Evolutionary conservation across 148 eudicot species (phyloP), one percentile per base, ranked within the genome.

Genomic region (Arctostaphylos glauca): DNA sequence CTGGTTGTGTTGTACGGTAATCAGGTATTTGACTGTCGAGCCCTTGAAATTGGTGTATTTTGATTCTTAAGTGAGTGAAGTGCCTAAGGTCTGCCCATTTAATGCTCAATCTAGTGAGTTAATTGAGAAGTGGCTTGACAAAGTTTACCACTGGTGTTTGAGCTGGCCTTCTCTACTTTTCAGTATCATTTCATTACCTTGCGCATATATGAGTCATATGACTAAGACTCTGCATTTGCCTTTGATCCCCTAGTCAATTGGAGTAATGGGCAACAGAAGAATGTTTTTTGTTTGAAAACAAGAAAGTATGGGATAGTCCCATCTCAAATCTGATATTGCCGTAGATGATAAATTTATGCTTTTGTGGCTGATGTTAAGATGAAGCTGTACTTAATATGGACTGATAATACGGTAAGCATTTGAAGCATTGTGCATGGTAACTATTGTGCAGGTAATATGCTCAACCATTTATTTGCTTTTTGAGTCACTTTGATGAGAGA

Each of bases 401-500:
- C 73, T 58, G 23, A 19, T 66, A 4, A 21, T 58, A 59, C 60
- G 66, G 44, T 67, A 13, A 55, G 41, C 25, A 6, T 78, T 81
- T 52, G 38, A 54, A 70, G 74, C 31, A 70, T 56, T 7, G 8
- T 82, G 74, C 50, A 58, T 31, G 21, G 18, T 60, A 46, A 74
- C 23, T 13, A 7, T 21, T 53, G 53, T 19, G 2, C 19, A 25
- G 25, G 50, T 46, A 53, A 38, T 23, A n/a, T 47, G 78, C 71
- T 31, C 54, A 56, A 58, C 48, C 25, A 21, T 52, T 79, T 78
- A 54, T 71, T 53, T 71, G 2, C 6, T 49, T 66, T 14, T 48
- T 79, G 82, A 66, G 78, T 54, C n/a, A 78, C 10, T 7, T 38
- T 78, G 46, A 68, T 80, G 64, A 19, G 74, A 55, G 14, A 66